Evolutionary conservation across 176 grass and related monocot species (phyloP).

Genomic region (Carex scoparia): DNA sequence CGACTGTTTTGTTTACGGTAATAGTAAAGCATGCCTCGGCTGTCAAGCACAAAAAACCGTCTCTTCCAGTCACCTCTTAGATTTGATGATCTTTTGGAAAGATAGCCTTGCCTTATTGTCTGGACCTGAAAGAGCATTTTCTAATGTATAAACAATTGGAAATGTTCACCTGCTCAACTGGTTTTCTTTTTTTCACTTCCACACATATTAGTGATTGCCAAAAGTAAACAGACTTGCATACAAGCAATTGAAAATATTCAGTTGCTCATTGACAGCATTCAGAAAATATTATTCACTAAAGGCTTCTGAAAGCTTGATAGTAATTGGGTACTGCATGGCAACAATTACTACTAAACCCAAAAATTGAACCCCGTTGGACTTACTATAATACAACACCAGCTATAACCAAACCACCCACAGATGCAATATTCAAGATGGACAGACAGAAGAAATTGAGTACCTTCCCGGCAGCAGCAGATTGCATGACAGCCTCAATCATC

Average conservation of each 20-base stretch:
- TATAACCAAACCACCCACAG: background rate
- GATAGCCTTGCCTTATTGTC: slow-evolving; percentile 97
- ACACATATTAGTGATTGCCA: background rate
- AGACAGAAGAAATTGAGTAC: slow-evolving; percentile 30
- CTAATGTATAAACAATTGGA: slow-evolving; percentile 1
- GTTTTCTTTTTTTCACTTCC: background rate
- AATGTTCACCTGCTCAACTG: background rate
- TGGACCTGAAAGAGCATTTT: slow-evolving; percentile 66
- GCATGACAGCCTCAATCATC: slow-evolving; percentile 96
- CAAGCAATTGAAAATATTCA: background rate
- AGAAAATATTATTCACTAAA: background rate
- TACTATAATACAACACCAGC: background rate
- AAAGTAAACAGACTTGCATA: background rate
- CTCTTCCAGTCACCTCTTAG: slow-evolving; percentile 99
- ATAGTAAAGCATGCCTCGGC: slow-evolving; percentile 94
- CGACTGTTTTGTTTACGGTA: slow-evolving; percentile 86
- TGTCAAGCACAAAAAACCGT: slow-evolving; percentile 99
- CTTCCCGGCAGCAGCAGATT: slow-evolving; percentile 85
- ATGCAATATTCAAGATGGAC: background rate
- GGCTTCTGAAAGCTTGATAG: background rate
- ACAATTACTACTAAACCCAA: background rate
- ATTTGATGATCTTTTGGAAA: slow-evolving; percentile 96
- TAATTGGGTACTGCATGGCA: background rate
- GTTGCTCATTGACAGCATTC: background rate
- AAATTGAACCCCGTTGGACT: background rate